Evolutionary conservation across 148 eudicot species (phyloP).

Genomic region (Arctostaphylos glauca): DNA sequence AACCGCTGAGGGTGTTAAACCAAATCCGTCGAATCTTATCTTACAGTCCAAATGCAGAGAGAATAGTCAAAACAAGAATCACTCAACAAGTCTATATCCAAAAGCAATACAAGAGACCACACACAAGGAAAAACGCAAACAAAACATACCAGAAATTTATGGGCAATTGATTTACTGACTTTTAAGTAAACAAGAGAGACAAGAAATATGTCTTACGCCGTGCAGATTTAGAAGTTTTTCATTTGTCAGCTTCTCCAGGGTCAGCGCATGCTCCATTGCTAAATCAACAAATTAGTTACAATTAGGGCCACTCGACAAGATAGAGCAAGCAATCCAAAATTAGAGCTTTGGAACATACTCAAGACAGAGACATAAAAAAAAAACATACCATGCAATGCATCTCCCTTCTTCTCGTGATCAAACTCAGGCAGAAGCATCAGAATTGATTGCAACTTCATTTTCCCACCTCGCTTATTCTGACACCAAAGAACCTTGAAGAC

Average conservation of each 20-base stretch:
- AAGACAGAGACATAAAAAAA: neutral
- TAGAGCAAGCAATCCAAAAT: neutral
- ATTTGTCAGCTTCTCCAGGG: slow-evolving; percentile 77
- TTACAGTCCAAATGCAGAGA: neutral
- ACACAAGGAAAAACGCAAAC: neutral
- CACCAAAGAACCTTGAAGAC: too few relatives aligned
- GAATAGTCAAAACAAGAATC: slow-evolving; percentile 3
- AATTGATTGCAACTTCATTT: slow-evolving; percentile 79
- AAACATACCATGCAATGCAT: slow-evolving; percentile 76
- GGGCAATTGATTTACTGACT: slow-evolving; percentile 13
- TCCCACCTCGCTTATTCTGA: slow-evolving; percentile 95
- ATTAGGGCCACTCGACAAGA: too few relatives aligned
- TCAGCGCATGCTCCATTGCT: slow-evolving; percentile 86
- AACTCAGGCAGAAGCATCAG: slow-evolving; percentile 89
- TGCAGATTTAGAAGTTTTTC: slow-evolving; percentile 67
- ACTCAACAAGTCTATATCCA: slow-evolving; percentile 6
- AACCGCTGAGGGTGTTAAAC: neutral
- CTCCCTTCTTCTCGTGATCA: slow-evolving; percentile 87
- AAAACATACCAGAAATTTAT: neutral
- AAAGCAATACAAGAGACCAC: neutral
- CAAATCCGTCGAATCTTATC: slow-evolving; percentile 16
- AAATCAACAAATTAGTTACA: slow-evolving; percentile 19
- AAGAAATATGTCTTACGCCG: slow-evolving; percentile 30
- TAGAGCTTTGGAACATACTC: neutral
- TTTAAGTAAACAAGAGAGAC: neutral